Evolutionary conservation across 176 grass and related monocot genomes (phyloP).

Genomic region (Aegilops bicornis): DNA sequence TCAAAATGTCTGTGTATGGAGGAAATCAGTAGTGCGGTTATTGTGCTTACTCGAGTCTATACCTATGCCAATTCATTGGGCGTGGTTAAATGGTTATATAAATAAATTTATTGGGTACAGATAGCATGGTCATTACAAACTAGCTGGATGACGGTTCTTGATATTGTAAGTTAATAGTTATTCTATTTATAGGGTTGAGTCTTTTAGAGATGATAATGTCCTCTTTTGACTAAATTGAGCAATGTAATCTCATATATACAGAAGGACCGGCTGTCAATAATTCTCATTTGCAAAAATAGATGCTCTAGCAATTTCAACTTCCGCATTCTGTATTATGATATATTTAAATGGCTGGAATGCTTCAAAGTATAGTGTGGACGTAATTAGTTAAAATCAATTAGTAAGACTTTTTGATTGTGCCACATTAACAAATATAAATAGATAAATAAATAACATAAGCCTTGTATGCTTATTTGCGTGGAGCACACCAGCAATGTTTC

Average conservation of each 20-base stretch:
- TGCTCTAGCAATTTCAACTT: not conserved
- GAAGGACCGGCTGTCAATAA: not conserved
- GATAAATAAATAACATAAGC: not conserved
- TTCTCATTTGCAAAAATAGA: not conserved
- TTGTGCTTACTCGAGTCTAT: too few species aligned
- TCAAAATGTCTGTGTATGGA: not conserved
- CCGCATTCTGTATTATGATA: not conserved
- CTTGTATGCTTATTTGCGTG: not conserved
- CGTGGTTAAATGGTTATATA: not conserved
- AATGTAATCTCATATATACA: conserved; percentile 5
- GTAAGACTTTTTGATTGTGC: not conserved
- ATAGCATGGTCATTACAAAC: not conserved
- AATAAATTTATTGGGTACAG: not conserved
- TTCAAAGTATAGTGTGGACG: not conserved
- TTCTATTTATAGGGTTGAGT: not conserved
- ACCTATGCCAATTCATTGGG: not conserved
- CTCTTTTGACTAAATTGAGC: conserved; percentile 15
- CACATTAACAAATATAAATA: not conserved
- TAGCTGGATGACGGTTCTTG: not conserved
- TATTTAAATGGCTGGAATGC: not conserved
- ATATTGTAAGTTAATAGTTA: not conserved
- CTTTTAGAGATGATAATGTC: not conserved
- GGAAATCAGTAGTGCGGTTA: not conserved
- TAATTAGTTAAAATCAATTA: not conserved
- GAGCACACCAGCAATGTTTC: not conserved